These are phyloP conservation scores for Sordariomycetes sp. DNA, from an alignment of 2,329 filamentous ascomycete species.

Conservation along the genomic window DNA sequence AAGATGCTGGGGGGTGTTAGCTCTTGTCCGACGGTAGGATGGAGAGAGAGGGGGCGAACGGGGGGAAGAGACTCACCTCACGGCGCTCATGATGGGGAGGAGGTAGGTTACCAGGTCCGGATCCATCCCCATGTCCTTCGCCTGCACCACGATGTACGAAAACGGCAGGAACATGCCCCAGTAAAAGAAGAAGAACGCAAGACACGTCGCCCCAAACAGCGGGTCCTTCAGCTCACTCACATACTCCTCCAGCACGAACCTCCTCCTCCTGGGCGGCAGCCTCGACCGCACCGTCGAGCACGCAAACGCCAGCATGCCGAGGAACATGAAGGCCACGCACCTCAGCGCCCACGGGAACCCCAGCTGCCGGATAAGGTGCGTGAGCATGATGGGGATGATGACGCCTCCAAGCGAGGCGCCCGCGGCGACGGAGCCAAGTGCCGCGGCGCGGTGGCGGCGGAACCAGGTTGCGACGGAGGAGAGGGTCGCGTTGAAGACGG, in stretches of 20 bases:
- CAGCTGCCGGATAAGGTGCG: slow-evolving; percentile 33
- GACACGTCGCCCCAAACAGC: slow-evolving; percentile 25
- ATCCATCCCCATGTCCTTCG: slow-evolving; percentile 26
- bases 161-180: slow-evolving; percentile 40
- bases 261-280: slow-evolving; percentile 28
- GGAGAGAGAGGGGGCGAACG: background rate
- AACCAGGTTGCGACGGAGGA: slow-evolving; percentile 37
- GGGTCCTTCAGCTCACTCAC: slow-evolving; percentile 29
- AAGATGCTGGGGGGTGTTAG: slow-evolving; percentile 22
- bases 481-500: slow-evolving; percentile 27
- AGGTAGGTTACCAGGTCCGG: slow-evolving; percentile 28
- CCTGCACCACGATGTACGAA: slow-evolving; percentile 37
- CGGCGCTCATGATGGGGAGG: slow-evolving; percentile 43
- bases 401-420: slow-evolving; percentile 41
- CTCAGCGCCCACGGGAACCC: slow-evolving; percentile 36
- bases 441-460: slow-evolving; percentile 32
- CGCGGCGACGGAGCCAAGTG: slow-evolving; percentile 37
- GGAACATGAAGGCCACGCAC: slow-evolving; percentile 29
- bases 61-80: slow-evolving; percentile 20
- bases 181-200: slow-evolving; percentile 40
- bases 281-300: slow-evolving; percentile 23
- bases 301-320: slow-evolving; percentile 20
- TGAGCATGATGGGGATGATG: slow-evolving; percentile 46
- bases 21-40: background rate
- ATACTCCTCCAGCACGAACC: slow-evolving; percentile 33